Percentiles rank a stretch among this genome's conserved stretches.
Conservation (phyloP, 805 yeast genomes). For the Myxozyma sirexii region DNA sequence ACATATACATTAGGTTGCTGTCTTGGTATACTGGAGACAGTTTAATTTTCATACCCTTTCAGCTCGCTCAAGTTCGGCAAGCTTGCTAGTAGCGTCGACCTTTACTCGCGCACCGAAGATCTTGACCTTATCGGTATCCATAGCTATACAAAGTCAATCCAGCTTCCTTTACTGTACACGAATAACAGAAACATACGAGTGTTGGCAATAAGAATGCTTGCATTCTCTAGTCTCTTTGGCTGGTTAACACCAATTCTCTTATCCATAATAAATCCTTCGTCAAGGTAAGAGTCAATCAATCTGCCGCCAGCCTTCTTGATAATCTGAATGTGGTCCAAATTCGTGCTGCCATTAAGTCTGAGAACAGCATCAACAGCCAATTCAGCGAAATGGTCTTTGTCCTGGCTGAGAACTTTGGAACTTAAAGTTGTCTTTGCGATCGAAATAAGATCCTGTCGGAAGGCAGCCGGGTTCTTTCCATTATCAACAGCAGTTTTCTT, state of each 20-base stretch:
- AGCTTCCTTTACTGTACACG: not conserved
- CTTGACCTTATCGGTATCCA: constrained; percentile 97
- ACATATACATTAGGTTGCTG: not conserved
- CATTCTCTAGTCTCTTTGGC: constrained; percentile 81
- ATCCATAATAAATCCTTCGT: constrained; percentile 91
- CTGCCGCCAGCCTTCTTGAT: constrained; percentile 93
- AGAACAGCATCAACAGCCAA: constrained; percentile 93
- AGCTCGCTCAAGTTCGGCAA: constrained; percentile 92
- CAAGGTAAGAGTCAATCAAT: constrained; percentile 86
- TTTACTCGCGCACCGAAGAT: constrained; percentile 97
- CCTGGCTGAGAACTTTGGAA: constrained; percentile 92
- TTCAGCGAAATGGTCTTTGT: constrained; percentile 83
- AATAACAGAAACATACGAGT: constrained; percentile 56
- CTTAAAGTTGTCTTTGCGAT: constrained; percentile 94
- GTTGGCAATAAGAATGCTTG: constrained; percentile 87
- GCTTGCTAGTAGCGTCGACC: constrained; percentile 90
- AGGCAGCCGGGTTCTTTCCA: constrained; percentile 57
- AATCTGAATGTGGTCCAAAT: constrained; percentile 89
- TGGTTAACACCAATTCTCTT: constrained; percentile 94
- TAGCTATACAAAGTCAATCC: constrained; percentile 30
- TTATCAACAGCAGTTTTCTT: constrained; percentile 76
- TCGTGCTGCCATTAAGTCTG: constrained; percentile 81
- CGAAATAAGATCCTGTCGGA: constrained; percentile 74
- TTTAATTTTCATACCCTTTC: constrained; percentile 53
- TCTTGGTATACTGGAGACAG: not conserved